These are phyloP conservation scores for Myxozyma lipomycoides DNA, from an alignment of 805 yeast species.

Conservation along the genomic window DNA sequence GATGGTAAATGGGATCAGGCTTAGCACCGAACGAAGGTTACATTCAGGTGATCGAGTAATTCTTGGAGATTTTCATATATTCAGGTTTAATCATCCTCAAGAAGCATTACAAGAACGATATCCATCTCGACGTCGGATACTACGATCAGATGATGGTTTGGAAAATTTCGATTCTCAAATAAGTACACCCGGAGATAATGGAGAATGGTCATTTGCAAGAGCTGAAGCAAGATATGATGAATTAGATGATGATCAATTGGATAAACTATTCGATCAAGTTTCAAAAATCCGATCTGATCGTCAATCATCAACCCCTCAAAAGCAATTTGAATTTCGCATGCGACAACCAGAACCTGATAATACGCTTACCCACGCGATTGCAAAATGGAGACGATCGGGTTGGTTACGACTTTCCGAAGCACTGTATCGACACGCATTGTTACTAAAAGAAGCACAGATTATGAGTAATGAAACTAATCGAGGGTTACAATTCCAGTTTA, in stretches of 20 bases:
- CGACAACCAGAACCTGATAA: too few relatives aligned
- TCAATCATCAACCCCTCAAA: neutral
- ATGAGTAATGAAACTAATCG: slow-evolving; percentile 37
- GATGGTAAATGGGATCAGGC: slow-evolving; percentile 29
- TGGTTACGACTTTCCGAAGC: slow-evolving; percentile 20
- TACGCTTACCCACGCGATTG: too few relatives aligned
- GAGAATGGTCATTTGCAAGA: slow-evolving; percentile 25
- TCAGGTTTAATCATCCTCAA: slow-evolving; percentile 31
- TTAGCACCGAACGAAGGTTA: slow-evolving; percentile 15
- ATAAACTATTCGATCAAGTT: slow-evolving; percentile 24
- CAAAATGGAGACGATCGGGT: slow-evolving; percentile 11
- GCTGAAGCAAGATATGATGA: slow-evolving; percentile 17
- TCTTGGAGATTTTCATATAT: slow-evolving; percentile 31
- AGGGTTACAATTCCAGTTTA: slow-evolving; percentile 34
- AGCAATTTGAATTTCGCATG: neutral
- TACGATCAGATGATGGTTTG: neutral
- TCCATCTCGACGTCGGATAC: neutral
- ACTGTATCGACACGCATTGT: slow-evolving; percentile 15
- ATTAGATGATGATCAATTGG: slow-evolving; percentile 24
- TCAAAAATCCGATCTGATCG: slow-evolving; percentile 19
- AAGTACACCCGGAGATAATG: neutral
- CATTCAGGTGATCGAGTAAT: slow-evolving; percentile 31
- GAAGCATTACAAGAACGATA: slow-evolving; percentile 20
- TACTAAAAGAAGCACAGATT: slow-evolving; percentile 35
- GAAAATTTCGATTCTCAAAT: slow-evolving; percentile 1